Base-by-base conservation (phyloP, 2,329 filamentous ascomycete species). In the Nakataea oryzae region DNA sequence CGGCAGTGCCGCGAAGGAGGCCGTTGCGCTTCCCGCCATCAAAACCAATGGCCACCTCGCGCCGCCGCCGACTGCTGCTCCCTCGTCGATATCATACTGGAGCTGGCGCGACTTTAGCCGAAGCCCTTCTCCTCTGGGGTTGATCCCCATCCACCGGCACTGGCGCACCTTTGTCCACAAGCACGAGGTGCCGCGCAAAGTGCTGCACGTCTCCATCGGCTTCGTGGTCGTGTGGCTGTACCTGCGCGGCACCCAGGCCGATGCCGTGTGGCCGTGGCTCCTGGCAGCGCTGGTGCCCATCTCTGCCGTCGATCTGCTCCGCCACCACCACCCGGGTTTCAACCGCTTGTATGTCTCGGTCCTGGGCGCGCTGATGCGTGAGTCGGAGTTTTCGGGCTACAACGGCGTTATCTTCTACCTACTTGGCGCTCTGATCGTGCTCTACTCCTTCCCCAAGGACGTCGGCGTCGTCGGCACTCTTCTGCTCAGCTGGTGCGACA, bases 321-420 rank as follows among this genome's bases (percentile, higher is more conserved):
- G 95, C 61, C 93, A 97, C 75, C 85, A 86, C 68, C 95, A 86
- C 69, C 84, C 89, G 64, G 82, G 86, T 1, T 83, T 99, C 70
- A 99, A 99, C 74, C 83, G 87, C 50, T 73, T 96, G 62, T 99
- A 97, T 74, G 93, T 97, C 69, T 86, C 83, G 62, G 82, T 85
- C 50, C 77, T 97, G 17, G 95, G 95, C 58, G 91, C 93, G 0
- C 81, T 99, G 68, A 99, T 99, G 95, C 90, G 95, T 62, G 95
- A 99, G 78, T 95, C 89, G 66, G 95, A 99, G 76, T 96, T 93
- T 68, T 82, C 87, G 58, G 91, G 92, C 60, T 99, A 91, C 81
- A 99, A 99, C 73, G 95, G 95, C 61, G 93, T 97, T 67, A 96
- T 99, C 67, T 97, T 90, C 80, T 99, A 97, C 75, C 85, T 99